These are phyloP conservation scores for Spinellus fusiger DNA, from an alignment of 192 early-diverging fungal species.

Conservation along the genomic window DNA sequence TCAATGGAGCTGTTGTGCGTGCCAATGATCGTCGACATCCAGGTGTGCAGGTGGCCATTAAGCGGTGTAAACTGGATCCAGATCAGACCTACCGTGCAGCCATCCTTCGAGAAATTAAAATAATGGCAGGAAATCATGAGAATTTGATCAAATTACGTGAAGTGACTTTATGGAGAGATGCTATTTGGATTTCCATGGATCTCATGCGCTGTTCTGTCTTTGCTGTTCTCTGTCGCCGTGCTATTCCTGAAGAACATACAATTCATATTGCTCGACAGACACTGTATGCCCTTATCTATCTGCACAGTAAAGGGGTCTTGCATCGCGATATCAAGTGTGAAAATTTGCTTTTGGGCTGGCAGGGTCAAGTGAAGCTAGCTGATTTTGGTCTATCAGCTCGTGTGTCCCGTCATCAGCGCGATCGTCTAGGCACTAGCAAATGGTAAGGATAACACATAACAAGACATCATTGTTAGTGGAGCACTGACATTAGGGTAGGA, in stretches of 20 bases:
- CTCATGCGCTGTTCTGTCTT: conserved; percentile 34
- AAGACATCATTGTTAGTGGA: background rate
- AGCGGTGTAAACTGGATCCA: conserved; percentile 27
- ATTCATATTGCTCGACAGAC: conserved; percentile 26
- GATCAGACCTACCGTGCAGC: conserved; percentile 32
- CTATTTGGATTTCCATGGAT: conserved; percentile 38
- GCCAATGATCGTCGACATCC: background rate
- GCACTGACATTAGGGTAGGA: conserved; percentile 15
- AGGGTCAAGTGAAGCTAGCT: conserved; percentile 35
- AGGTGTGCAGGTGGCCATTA: conserved; percentile 18
- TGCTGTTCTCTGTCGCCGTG: conserved; percentile 24
- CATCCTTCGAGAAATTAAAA: conserved; percentile 29
- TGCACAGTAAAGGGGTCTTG: conserved; percentile 30
- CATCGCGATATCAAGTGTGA: conserved; percentile 39
- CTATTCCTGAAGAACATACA: conserved; percentile 29
- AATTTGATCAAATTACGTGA: conserved; percentile 32
- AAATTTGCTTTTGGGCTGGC: conserved; percentile 27
- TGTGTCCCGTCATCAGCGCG: conserved; percentile 21
- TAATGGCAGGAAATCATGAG: conserved; percentile 26
- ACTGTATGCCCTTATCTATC: conserved; percentile 25
- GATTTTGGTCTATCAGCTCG: conserved; percentile 30
- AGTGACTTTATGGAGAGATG: conserved; percentile 17
- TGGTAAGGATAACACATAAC: background rate
- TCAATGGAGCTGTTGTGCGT: conserved; percentile 34
- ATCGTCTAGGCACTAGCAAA: conserved; percentile 29